A percentile compares a stretch with the other conserved stretches of the same genome.
Conservation (phyloP, 2,329 filamentous ascomycete species). For the Claviceps arundinis region DNA sequence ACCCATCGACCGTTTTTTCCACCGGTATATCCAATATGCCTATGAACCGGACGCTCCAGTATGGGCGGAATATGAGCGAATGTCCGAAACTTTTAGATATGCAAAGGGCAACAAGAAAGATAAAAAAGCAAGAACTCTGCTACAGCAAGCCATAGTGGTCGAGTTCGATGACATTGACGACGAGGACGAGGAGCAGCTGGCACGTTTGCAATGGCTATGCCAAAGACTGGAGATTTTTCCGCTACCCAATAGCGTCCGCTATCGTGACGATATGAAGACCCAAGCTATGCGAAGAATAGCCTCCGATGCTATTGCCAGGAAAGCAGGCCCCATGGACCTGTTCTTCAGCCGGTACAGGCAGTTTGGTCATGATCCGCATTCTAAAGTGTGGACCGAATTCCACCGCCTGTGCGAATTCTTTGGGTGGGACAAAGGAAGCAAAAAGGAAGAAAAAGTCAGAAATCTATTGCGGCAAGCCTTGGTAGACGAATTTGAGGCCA, state of each 20-base stretch:
- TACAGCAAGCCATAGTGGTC: not conserved
- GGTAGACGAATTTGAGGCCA: not conserved
- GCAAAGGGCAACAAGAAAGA: not conserved
- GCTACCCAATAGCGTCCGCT: not conserved
- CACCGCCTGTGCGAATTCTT: no score
- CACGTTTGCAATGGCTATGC: not conserved
- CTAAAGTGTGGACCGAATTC: no score
- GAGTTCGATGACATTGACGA: not conserved
- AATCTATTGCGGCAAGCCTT: not conserved
- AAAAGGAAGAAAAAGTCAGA: not conserved
- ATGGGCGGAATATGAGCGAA: conserved; percentile 1
- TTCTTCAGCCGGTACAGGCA: not conserved
- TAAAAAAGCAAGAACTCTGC: not conserved
- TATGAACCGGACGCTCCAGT: not conserved
- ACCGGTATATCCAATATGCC: not conserved
- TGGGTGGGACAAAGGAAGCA: no score
- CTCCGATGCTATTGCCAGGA: not conserved
- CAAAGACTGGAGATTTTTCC: not conserved
- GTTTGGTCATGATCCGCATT: no score
- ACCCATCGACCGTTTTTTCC: not conserved
- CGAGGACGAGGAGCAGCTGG: not conserved
- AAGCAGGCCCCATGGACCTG: not conserved
- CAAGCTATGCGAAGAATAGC: not conserved
- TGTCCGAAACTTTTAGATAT: not conserved
- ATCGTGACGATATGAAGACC: not conserved